Evolutionary conservation across 2,329 filamentous ascomycete genomes (phyloP).

Genomic region (Parafenestella ontariensis): DNA sequence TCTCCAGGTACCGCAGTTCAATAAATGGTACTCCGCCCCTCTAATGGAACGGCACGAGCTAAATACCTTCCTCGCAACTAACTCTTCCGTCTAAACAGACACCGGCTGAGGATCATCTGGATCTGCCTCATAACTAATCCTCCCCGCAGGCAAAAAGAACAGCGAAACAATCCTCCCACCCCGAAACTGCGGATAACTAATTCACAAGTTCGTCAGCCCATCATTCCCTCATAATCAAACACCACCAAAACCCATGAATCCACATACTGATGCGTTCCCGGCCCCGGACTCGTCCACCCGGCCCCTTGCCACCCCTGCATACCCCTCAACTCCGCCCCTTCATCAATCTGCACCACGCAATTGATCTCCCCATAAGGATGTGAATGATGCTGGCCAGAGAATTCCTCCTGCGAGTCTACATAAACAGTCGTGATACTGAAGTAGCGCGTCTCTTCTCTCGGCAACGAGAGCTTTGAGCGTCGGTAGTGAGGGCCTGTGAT

Average conservation of each 20-base stretch:
- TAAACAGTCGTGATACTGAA: slow-evolving; percentile 66
- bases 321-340: slow-evolving; percentile 59
- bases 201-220: too few species aligned
- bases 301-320: slow-evolving; percentile 64
- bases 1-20: too few species aligned
- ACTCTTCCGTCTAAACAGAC: slow-evolving; percentile 5
- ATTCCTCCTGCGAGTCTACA: slow-evolving; percentile 60
- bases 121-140: slow-evolving; percentile 59
- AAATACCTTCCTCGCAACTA: not conserved
- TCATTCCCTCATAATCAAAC: not conserved
- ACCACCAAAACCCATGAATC: not conserved
- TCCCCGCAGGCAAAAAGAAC: slow-evolving; percentile 63
- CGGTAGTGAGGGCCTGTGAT: slow-evolving; percentile 40
- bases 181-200: slow-evolving; percentile 59
- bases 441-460: slow-evolving; percentile 56
- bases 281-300: slow-evolving; percentile 63
- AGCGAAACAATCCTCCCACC: slow-evolving; percentile 60
- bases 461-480: slow-evolving; percentile 55
- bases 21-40: too few species aligned
- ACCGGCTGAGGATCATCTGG: slow-evolving; percentile 54
- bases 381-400: slow-evolving; percentile 61
- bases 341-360: slow-evolving; percentile 61
- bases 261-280: slow-evolving; percentile 61
- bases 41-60: too few species aligned
- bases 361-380: slow-evolving; percentile 65